These are phyloP conservation scores for Cyclanthera cordifolia DNA, from an alignment of 306 rosid species.

Conservation along the genomic window DNA sequence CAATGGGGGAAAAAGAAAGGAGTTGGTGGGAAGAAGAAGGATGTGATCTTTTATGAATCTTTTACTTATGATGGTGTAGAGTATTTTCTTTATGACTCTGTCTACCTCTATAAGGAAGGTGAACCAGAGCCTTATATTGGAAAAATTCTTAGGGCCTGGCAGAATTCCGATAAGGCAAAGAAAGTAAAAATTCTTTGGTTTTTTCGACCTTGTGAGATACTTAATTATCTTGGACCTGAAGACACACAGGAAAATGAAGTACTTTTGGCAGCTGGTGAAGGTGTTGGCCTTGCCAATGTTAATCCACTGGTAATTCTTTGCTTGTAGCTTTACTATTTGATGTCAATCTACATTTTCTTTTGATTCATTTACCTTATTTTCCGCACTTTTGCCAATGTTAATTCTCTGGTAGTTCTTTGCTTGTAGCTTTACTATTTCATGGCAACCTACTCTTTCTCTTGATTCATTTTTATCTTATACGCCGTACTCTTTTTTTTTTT, in stretches of 20 bases:
- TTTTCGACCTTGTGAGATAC: slow-evolving; percentile 69
- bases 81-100: slow-evolving; percentile 53
- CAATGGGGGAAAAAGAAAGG: slow-evolving; percentile 48
- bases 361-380: no score
- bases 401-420: slow-evolving; percentile 54
- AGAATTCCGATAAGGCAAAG: slow-evolving; percentile 37
- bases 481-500: no score
- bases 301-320: slow-evolving; percentile 59
- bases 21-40: slow-evolving; percentile 28
- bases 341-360: background rate
- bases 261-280: slow-evolving; percentile 72
- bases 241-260: slow-evolving; percentile 38
- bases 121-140: slow-evolving; percentile 63
- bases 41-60: slow-evolving; percentile 45
- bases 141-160: slow-evolving; percentile 62
- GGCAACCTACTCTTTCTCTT: background rate
- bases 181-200: slow-evolving; percentile 72
- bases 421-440: background rate
- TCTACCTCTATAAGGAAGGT: slow-evolving; percentile 50
- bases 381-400: slow-evolving; percentile 28
- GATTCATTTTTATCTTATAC: background rate
- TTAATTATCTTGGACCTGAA: slow-evolving; percentile 30
- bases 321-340: background rate
- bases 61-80: slow-evolving; percentile 57
- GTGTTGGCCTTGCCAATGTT: slow-evolving; percentile 55